Evolutionary conservation across 768 basidiomycete species (phyloP), one percentile per base, ranked within the genome.

Genomic region (Suillus clintonianus): DNA sequence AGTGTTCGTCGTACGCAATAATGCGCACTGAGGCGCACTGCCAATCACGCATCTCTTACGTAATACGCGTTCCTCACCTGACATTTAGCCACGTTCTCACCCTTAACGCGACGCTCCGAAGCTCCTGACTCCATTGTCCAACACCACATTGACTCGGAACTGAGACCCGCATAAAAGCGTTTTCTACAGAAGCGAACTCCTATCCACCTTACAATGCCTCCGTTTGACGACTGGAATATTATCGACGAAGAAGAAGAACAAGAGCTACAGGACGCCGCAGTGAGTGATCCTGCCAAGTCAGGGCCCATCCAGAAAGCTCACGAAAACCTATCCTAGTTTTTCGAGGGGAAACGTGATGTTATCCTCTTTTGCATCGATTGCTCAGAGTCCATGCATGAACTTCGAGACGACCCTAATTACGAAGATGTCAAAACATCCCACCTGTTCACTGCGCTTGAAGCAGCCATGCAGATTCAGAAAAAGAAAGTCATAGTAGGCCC

Each of bases 321-420:
- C 19, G 3, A 10, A 1, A 13, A 19, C 13, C 5, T 34, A 19
- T 4, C 56, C 42, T 62, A 92, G 91, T 82, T 82, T 63, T 84
- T 86, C 65, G 91, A 93, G 65, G 86, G 86, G 59, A 88, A 89
- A 67, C 85, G 86, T 64, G 95, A 98, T 69, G 92, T 95, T 37
- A 90, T 97, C 53, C 77, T 99, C n/a, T 97, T 98, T 79, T 92
- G 91, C 74, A 94, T 99, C 63, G 96, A 99, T 76, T 94, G 93
- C 65, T 97, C 96, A 0, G 81, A 85, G 60, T 92, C 94, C 13
- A 98, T 99, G 97, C 88, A 91, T 30, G 81, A 80, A 42, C 84
- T 89, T 48, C 81, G 81, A 56, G 89, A 90, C 30, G 86, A 89
- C 69, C 85, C 86, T 13, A 78, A 80, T 60, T 84, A 89, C 63